Evolutionary conservation across 345 rosid genomes (phyloP), one percentile per base, ranked within the genome.

Genomic region (Eucalyptus regnans): DNA sequence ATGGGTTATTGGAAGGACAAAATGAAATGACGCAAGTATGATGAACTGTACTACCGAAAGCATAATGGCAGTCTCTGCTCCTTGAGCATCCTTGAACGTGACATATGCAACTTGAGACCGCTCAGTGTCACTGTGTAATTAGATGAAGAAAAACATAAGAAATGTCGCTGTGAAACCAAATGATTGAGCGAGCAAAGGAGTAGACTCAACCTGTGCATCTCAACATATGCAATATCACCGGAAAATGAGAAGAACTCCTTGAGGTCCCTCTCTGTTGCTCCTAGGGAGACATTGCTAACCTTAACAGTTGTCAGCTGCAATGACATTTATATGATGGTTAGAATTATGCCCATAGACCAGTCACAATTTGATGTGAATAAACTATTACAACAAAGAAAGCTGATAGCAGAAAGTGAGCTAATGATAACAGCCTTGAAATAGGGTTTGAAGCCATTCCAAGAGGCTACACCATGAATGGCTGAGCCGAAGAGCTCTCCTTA

Each of bases 201-300:
- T 87, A 88, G 44, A 60, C 43, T 90, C 41, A 86, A 96, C 99
- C 96, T 96, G 88, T 88, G 93, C 90, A 95, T 94, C 91, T 96
- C 96, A 18, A 97, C 95, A 90, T 93, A 96, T 31, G 90, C 91
- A 60, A 97, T 93, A 85, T 97, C 97, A 20, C 99, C 99, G 20
- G 98, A 95, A 91, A 95, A 95, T 46, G 98, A 97, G 91, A 97
- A 97, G 90, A 97, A 97, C 92, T 95, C 99, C 91, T 93, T 91
- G 90, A 97, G 93, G 87, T 95, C 98, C 76, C 90, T 89, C 62
- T 95, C 96, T 14, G 96, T 91, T 81, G 99, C 99, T 90, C 95
- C 93, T 2, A 96, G 90, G 50, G 99, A 97, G 89, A 97, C 93
- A 86, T 95, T 94, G 93, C 95, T 92, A 88, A 96, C 96, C 92